These are phyloP conservation scores for Dillenia suffruticosa DNA, from an alignment of 164 flowering plant genomes.

Conservation along the genomic window DNA sequence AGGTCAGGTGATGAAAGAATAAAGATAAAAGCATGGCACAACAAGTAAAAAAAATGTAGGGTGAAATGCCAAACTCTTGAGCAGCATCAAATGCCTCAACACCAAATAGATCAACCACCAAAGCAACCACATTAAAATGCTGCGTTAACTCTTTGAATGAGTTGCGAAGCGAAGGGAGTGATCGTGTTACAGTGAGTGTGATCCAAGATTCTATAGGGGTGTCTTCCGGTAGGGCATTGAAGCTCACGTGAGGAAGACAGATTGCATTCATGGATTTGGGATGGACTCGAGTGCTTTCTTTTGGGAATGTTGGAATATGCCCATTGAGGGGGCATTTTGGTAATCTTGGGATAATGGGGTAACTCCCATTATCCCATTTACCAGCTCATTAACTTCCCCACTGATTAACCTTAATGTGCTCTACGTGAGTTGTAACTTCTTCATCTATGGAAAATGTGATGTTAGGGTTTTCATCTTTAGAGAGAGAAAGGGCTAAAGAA, in stretches of 20 bases:
- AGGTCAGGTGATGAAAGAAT: slow-evolving; percentile 35
- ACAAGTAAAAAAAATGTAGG: slow-evolving; percentile 44
- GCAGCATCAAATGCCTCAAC: slow-evolving; percentile 47
- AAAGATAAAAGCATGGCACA: slow-evolving; percentile 37
- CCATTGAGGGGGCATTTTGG: no score
- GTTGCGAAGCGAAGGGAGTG: slow-evolving; percentile 31
- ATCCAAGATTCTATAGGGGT: slow-evolving; percentile 26
- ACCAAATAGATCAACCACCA: slow-evolving; percentile 55
- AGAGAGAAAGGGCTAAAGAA: no score
- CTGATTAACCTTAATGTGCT: no score
- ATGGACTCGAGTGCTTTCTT: slow-evolving; percentile 25
- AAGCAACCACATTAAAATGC: slow-evolving; percentile 9
- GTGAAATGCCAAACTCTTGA: slow-evolving; percentile 23
- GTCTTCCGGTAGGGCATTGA: slow-evolving; percentile 25
- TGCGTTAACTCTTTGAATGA: slow-evolving; percentile 1
- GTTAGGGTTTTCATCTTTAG: no score
- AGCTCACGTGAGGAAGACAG: slow-evolving; percentile 35
- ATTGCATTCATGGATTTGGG: slow-evolving; percentile 13
- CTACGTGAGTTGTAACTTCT: no score
- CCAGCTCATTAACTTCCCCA: no score
- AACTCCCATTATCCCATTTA: no score
- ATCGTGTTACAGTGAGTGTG: slow-evolving; percentile 33
- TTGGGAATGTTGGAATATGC: slow-evolving; percentile 24
- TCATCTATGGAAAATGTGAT: no score
- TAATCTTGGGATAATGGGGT: no score